Percentiles rank a stretch among this genome's conserved stretches.
These are phyloP conservation scores for Salvia hispanica DNA, from an alignment of 257 asterid species.

Conservation along the genomic window DNA sequence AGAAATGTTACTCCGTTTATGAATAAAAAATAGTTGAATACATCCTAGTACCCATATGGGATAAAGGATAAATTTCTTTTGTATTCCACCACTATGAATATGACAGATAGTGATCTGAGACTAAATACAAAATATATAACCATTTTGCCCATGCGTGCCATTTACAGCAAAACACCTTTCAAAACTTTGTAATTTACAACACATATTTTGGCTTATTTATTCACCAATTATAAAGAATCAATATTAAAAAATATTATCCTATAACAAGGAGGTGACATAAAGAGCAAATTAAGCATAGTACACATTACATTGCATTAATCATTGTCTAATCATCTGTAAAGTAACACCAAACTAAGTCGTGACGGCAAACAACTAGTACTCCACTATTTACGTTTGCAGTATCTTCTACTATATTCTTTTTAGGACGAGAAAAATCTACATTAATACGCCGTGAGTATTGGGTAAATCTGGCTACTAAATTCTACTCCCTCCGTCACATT, in stretches of 20 bases:
- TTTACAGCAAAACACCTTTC: constrained; percentile 32
- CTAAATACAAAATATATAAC: constrained; percentile 24
- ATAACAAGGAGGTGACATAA: constrained; percentile 11
- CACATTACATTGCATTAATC: constrained; percentile 20
- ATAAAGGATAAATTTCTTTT: not conserved
- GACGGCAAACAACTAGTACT: not conserved
- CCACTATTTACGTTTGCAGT: not conserved
- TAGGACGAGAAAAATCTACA: too few relatives aligned
- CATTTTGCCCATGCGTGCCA: constrained; percentile 40
- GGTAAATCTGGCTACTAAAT: too few relatives aligned
- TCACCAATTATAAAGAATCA: constrained; percentile 2
- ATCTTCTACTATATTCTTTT: not conserved
- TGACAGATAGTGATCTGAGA: constrained; percentile 22
- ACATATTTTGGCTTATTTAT: constrained; percentile 2
- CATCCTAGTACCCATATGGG: constrained; percentile 24
- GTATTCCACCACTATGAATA: constrained; percentile 9
- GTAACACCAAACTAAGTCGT: not conserved
- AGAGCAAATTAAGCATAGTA: constrained; percentile 30
- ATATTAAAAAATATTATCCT: constrained; percentile 11
- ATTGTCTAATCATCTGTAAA: constrained; percentile 18
- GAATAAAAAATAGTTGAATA: not conserved
- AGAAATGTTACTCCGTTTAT: not conserved
- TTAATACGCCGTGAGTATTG: too few relatives aligned
- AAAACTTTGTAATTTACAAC: constrained; percentile 33
- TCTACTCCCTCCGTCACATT: too few relatives aligned